Evolutionary conservation across 139 green algal species (phyloP).

Genomic region (Coelastrella sp.): DNA sequence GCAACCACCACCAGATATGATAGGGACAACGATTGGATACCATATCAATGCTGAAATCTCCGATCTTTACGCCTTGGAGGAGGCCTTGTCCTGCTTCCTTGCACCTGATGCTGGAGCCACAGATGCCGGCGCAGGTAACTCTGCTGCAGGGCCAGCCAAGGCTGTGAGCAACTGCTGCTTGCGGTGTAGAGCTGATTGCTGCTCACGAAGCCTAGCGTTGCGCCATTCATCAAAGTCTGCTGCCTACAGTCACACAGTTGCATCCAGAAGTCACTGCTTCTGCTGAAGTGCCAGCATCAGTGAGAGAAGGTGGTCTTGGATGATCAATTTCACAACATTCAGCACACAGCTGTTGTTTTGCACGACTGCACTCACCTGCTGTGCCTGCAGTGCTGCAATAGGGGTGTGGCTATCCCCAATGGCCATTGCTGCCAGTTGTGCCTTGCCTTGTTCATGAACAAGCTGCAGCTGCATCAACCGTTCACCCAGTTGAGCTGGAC

Average conservation of each 20-base stretch:
- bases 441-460: no score
- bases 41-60: no score
- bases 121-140: neutral
- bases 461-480: no score
- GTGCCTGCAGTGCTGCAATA: no score
- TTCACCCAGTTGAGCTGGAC: no score
- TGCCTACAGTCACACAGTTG: neutral
- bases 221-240: neutral
- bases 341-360: neutral
- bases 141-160: neutral
- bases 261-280: neutral
- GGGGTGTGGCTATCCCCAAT: no score
- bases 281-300: neutral
- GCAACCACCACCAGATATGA: no score
- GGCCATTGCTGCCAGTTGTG: no score
- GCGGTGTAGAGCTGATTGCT: neutral
- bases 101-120: neutral
- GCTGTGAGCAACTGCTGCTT: neutral
- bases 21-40: no score
- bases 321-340: neutral
- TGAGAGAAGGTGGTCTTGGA: no score
- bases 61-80: no score
- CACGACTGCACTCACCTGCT: no score
- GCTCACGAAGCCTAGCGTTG: neutral
- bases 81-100: conserved; percentile 12